Percentiles rank a stretch among this genome's conserved stretches.
phyloP scores from a whole-genome alignment of 352 stramenopile species.

The Pythium rhizo-oryzae region DNA sequence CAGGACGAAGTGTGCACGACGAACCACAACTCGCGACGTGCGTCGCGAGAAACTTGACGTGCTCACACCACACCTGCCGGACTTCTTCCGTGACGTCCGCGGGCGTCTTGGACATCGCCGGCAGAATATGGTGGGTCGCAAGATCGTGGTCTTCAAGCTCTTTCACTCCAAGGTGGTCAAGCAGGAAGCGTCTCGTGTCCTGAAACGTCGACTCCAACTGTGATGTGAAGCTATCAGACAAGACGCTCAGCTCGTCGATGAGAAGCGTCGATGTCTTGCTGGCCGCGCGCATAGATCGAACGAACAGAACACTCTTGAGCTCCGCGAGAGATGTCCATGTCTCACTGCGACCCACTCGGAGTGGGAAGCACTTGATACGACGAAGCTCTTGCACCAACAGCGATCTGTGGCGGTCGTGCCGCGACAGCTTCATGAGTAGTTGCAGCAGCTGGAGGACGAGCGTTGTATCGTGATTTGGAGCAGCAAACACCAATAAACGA shows the following conservation, averaged over 20 bases:
- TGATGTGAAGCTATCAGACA: constrained; percentile 45
- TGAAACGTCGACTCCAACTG: constrained; percentile 26
- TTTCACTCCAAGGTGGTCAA: constrained; percentile 58
- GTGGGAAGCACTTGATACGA: constrained; percentile 72
- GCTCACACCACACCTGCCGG: constrained; percentile 8
- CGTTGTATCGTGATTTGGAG: constrained; percentile 36
- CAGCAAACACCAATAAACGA: constrained; percentile 44
- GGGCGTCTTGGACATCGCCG: constrained; percentile 34
- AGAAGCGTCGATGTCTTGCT: not conserved
- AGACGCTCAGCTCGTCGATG: constrained; percentile 39
- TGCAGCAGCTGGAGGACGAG: constrained; percentile 49
- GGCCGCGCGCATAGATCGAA: not conserved
- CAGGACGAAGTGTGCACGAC: constrained; percentile 1
- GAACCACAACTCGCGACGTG: constrained; percentile 18
- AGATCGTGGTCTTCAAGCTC: constrained; percentile 74
- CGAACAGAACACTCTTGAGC: constrained; percentile 19
- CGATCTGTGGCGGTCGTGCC: constrained; percentile 46
- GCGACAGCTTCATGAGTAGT: constrained; percentile 61
- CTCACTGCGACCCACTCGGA: constrained; percentile 32
- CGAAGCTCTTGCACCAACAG: constrained; percentile 66
- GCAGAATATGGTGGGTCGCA: constrained; percentile 63
- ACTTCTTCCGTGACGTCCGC: not conserved
- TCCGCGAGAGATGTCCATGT: constrained; percentile 21
- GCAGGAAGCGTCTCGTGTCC: constrained; percentile 50
- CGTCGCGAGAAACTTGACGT: constrained; percentile 22